Evolutionary conservation across 2,329 filamentous ascomycete species (phyloP), one percentile per base, ranked within the genome.

Genomic region (Ceratocystis harringtonii): DNA sequence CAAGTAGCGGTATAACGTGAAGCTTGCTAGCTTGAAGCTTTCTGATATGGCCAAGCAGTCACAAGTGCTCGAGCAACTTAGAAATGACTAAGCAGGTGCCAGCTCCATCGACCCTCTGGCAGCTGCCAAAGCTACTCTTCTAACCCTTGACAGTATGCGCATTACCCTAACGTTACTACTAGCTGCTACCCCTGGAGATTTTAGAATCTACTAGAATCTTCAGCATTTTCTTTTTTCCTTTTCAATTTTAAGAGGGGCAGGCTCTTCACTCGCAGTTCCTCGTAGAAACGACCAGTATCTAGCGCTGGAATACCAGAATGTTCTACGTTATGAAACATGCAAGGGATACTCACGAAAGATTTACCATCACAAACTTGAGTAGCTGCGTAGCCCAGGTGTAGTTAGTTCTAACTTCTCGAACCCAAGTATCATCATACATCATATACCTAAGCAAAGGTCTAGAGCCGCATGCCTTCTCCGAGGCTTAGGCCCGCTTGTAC

Each of bases 181-280:
- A n/a, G 6, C 19, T 30, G 1, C 8, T 55, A n/a, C 10, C 52
- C 52, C 52, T 57, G 52, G 6, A 12, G 25, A 17, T 7, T 57
- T 17, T 57, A 32, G 52, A 57, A 57, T 32, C 52, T 57, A 25
- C 52, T 57, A 57, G 52, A 57, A 57, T 57, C 52, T 19, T 30
- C 52, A 57, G 15, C 6, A 7, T 32, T n/a, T 57, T 28, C 7
- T 12, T 28, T 28, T 8, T 28, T 28, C 30, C 5, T 25, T 32
- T 28, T 8, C 22, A 15, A 25, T 12, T 25, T 28, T 15, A 28
- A 12, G 28, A 57, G 52, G 28, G 52, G 52, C 28, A 32, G 22
- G 4, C 19, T 22, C 17, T 17, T 50, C 48, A 22, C 48, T 22
- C 5, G 22, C n/a, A 6, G 7, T 1, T 10, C 8, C 19, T 19